Evolutionary conservation across 768 basidiomycete genomes (phyloP), one percentile per base, ranked within the genome.

Genomic region (Kwoniella mangroviensis): DNA sequence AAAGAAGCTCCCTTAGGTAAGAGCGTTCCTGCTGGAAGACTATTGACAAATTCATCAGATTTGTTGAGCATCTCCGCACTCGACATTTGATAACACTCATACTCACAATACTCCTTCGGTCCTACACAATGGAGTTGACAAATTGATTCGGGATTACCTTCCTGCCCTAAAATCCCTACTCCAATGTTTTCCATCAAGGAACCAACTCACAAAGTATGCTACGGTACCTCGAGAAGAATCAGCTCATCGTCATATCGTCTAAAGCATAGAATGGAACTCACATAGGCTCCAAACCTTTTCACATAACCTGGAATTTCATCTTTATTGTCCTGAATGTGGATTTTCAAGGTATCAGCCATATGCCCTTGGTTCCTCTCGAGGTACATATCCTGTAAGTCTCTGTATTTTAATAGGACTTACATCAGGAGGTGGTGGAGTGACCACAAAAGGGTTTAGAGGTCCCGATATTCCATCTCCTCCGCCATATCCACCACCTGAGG

Each of bases 71-170:
- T 52, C 34, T 34, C 1, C 34, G 34, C 34, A 34, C 34, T 34
- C 6, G 6, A n/a, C n/a, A n/a, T n/a, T n/a, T 12, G 19, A 51
- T 63, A 24, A 9, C 1, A 45, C 24, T 49, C 0, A 21, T 3
- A 75, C 78, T 73, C 52, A 77, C 78, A 79, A 79, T 9, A 79
- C 78, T 11, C 78, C 78, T 72, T 79, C 78, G 17, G 76, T 75
- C 34, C 78, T 77, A 17, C 1, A 21, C 24, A 54, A 24, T 54
- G 19, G 21, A 13, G 1, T 2, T n/a, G 24, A n/a, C 24, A 15
- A 41, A 43, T 54, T 53, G 21, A 57, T 21, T 34, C 40, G 22
- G 15, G 54, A 51, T 34, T 13, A 17, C 19, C 42, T 3, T 26
- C 41, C 1, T 34, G 34, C 34, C 9, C 34, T 34, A n/a, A n/a